Percentiles rank a stretch among this genome's conserved stretches.
Evolutionary conservation across 345 rosid genomes (phyloP).

Genomic region (Aurinia saxatilis): DNA sequence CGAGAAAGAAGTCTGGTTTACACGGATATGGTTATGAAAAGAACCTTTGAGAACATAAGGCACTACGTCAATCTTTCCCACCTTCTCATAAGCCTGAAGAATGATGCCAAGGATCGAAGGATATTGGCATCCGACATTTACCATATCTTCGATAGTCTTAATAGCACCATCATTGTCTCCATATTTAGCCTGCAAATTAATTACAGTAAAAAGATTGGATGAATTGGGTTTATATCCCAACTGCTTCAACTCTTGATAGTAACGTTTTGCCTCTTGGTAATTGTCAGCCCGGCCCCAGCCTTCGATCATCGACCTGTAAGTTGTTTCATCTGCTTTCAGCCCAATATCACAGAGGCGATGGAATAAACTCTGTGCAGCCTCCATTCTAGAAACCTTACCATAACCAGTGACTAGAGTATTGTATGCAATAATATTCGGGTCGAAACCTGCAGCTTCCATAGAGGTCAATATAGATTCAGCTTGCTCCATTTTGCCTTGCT

Average conservation of each 20-base stretch:
- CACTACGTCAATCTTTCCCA: conserved; percentile 50
- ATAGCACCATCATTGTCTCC: conserved; percentile 64
- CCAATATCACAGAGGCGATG: conserved; percentile 37
- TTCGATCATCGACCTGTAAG: conserved; percentile 85
- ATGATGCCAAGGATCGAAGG: conserved; percentile 61
- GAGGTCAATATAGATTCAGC: conserved; percentile 53
- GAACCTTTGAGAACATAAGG: conserved; percentile 59
- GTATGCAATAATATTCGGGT: conserved; percentile 58
- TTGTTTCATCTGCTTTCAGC: conserved; percentile 72
- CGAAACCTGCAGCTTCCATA: conserved; percentile 52
- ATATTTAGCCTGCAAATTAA: conserved; percentile 63
- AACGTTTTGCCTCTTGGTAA: conserved; percentile 42
- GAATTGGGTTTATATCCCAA: conserved; percentile 71
- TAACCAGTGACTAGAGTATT: conserved; percentile 79
- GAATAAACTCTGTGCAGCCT: conserved; percentile 54
- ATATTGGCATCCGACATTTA: conserved; percentile 55
- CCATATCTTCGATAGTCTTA: conserved; percentile 64
- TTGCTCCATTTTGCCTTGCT: conserved; percentile 66
- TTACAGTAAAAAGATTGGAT: conserved; percentile 71
- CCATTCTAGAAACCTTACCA: conserved; percentile 70
- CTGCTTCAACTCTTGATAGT: conserved; percentile 54
- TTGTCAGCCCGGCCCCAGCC: conserved; percentile 81
- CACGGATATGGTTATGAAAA: conserved; percentile 52
- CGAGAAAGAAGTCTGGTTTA: conserved; percentile 74
- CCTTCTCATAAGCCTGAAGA: conserved; percentile 68